Conservation (phyloP, 768 basidiomycete genomes). For the Atractiella rhizophila region DNA sequence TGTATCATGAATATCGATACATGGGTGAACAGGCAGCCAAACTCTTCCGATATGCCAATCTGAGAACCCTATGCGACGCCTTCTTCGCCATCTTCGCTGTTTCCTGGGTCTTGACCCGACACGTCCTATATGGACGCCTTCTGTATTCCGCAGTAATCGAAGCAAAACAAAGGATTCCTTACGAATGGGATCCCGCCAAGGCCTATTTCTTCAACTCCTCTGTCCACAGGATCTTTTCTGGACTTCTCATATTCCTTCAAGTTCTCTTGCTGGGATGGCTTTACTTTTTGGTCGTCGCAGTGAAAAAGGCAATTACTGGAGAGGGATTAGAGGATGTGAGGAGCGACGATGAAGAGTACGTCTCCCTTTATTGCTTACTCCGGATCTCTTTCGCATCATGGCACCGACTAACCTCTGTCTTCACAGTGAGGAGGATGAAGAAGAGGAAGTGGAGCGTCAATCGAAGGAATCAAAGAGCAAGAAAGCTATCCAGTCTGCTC, state of each 20-base stretch:
- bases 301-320: slow-evolving; percentile 2
- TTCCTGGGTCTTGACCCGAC: slow-evolving; percentile 74
- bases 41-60: slow-evolving; percentile 64
- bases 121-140: slow-evolving; percentile 49
- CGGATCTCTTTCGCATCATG: no score
- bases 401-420: no score
- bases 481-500: no score
- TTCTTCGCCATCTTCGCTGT: slow-evolving; percentile 59
- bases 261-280: slow-evolving; percentile 45
- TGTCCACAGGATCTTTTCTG: slow-evolving; percentile 29
- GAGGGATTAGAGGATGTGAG: slow-evolving; percentile 5
- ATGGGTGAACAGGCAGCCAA: slow-evolving; percentile 44
- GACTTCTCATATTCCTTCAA: slow-evolving; percentile 20
- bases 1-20: background rate
- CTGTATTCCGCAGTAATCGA: slow-evolving; percentile 39
- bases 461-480: no score
- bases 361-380: no score
- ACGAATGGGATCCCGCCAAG: slow-evolving; percentile 34
- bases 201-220: slow-evolving; percentile 34
- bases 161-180: slow-evolving; percentile 28
- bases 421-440: no score
- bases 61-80: slow-evolving; percentile 39
- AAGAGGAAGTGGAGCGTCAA: no score
- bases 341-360: slow-evolving; percentile 4
- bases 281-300: slow-evolving; percentile 37